These are phyloP conservation scores for Rhytidiadelphus loreus DNA, from an alignment of 225 moss, liverwort and hornwort species.

Conservation along the genomic window DNA sequence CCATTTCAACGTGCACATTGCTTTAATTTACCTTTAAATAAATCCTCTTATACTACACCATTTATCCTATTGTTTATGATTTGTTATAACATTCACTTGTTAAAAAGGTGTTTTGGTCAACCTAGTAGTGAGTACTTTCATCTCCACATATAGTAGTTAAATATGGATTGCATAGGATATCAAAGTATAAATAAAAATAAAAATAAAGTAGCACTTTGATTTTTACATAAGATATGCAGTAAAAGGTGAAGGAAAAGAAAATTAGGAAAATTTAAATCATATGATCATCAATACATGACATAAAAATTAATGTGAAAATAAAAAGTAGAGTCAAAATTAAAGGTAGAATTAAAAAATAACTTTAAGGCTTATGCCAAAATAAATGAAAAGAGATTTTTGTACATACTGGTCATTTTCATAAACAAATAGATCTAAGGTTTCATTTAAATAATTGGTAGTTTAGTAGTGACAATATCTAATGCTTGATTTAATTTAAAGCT, in stretches of 20 bases:
- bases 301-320: not conserved
- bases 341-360: not conserved
- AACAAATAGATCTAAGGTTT: not conserved
- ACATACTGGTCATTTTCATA: not conserved
- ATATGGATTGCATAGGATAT: not conserved
- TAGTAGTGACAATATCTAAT: not conserved
- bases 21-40: not conserved
- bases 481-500: not conserved
- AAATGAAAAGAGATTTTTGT: not conserved
- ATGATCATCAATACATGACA: fast-evolving
- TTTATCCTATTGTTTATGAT: no score
- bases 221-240: not conserved
- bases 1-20: not conserved
- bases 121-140: not conserved
- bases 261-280: not conserved
- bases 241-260: not conserved
- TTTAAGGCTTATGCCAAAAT: not conserved
- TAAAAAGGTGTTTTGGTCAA: not conserved
- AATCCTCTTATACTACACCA: no score
- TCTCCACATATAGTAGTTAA: not conserved
- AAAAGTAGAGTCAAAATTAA: not conserved
- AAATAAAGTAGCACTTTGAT: not conserved
- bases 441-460: not conserved
- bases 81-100: not conserved
- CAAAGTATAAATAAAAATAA: not conserved